Conservation (phyloP, 1,284 basidiomycete species). For the Termitomyces sp. region DNA sequence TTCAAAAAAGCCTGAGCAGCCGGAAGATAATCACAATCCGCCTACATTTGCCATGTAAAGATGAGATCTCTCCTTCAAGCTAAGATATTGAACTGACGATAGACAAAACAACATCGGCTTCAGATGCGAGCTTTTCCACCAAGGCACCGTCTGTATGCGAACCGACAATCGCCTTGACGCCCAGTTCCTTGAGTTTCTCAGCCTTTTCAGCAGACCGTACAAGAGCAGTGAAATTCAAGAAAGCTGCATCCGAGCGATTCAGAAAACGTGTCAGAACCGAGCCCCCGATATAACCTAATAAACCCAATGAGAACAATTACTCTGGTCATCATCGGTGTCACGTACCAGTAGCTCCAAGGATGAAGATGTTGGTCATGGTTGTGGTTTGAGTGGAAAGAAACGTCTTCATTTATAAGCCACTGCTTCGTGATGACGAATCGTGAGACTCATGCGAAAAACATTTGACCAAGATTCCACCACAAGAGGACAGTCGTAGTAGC, state of each 20-base stretch:
- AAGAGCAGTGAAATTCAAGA: constrained; percentile 33
- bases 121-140: constrained; percentile 26
- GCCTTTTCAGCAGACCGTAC: constrained; percentile 30
- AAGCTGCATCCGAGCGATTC: constrained; percentile 25
- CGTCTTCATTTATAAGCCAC: background rate
- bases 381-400: background rate
- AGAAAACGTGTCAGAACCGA: constrained; percentile 37
- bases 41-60: constrained; percentile 4
- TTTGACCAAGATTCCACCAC: no score
- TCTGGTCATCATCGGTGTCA: background rate
- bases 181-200: constrained; percentile 24
- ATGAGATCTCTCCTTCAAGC: background rate
- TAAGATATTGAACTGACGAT: background rate
- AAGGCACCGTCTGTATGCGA: constrained; percentile 26
- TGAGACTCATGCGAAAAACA: no score
- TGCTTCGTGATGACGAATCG: background rate
- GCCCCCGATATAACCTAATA: constrained; percentile 43
- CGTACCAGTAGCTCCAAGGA: constrained; percentile 6
- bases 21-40: constrained; percentile 21
- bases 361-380: constrained; percentile 2
- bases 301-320: no score
- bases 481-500: no score
- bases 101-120: constrained; percentile 25
- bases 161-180: constrained; percentile 29
- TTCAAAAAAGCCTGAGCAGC: constrained; percentile 39